These are phyloP conservation scores for Exophiala aquamarina DNA, from an alignment of 2,329 filamentous ascomycete species.

Conservation along the genomic window DNA sequence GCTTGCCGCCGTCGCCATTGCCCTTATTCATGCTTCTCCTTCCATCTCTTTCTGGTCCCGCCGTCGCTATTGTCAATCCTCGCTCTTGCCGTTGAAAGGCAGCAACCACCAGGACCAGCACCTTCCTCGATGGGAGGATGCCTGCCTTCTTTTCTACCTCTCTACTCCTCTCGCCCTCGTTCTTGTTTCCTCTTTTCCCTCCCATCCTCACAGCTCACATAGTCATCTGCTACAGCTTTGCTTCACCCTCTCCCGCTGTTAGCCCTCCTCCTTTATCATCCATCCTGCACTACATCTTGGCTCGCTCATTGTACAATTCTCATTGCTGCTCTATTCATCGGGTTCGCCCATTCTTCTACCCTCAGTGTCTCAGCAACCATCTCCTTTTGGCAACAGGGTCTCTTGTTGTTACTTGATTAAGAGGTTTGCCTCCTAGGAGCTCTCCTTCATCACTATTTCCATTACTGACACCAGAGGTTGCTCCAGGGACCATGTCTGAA, in stretches of 20 bases:
- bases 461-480: neutral
- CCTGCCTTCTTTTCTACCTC: constrained; percentile 7
- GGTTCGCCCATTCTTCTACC: constrained; percentile 20
- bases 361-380: constrained; percentile 13
- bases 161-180: constrained; percentile 11
- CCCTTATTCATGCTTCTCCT: too few relatives aligned
- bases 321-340: constrained; percentile 27
- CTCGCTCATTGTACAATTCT: constrained; percentile 29
- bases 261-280: constrained; percentile 28
- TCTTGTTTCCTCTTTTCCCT: constrained; percentile 16
- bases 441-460: too few relatives aligned
- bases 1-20: too few relatives aligned
- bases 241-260: constrained; percentile 26
- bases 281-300: constrained; percentile 30
- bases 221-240: constrained; percentile 26
- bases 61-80: too few relatives aligned
- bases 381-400: constrained; percentile 5
- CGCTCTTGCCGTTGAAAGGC: too few relatives aligned
- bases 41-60: too few relatives aligned
- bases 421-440: too few relatives aligned
- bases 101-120: too few relatives aligned
- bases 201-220: constrained; percentile 20
- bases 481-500: constrained; percentile 21
- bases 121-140: neutral
- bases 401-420: constrained; percentile 1